Evolutionary conservation across 1,284 basidiomycete genomes (phyloP).

Genomic region (Abortiporus biennis): DNA sequence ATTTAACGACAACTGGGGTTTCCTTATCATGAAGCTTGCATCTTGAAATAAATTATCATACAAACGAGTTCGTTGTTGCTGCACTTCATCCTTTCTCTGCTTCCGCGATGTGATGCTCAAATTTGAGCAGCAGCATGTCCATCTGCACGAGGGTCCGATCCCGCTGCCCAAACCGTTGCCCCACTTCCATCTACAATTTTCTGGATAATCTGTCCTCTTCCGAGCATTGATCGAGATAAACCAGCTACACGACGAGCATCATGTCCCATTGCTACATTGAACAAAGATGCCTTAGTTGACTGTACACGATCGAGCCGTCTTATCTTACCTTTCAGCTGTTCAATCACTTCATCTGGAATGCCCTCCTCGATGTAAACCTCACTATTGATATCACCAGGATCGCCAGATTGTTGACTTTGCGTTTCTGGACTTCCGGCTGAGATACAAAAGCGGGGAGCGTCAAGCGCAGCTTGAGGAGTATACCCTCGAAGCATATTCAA

Average conservation of each 20-base stretch:
- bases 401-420: constrained; percentile 37
- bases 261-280: constrained; percentile 75
- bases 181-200: constrained; percentile 62
- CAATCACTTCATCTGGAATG: constrained; percentile 55
- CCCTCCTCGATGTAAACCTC: constrained; percentile 88
- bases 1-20: not conserved
- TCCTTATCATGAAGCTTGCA: not conserved
- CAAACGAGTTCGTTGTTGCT: not conserved
- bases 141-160: constrained; percentile 83
- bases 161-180: constrained; percentile 78
- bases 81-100: not conserved
- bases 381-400: constrained; percentile 68
- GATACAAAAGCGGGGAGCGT: constrained; percentile 95
- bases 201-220: constrained; percentile 93
- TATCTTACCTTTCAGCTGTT: constrained; percentile 52
- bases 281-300: not conserved
- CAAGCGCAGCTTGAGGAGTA: constrained; percentile 79
- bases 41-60: not conserved
- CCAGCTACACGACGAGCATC: constrained; percentile 61
- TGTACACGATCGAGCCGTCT: not conserved
- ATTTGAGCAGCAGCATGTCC: constrained; percentile 89
- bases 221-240: constrained; percentile 67
- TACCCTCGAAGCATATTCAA: constrained; percentile 86
- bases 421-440: constrained; percentile 75
- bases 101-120: constrained; percentile 28